Percentiles rank a stretch among this genome's conserved stretches.
These are phyloP conservation scores for Macrolepiota albuminosa DNA, from an alignment of 768 basidiomycete species.

Conservation along the genomic window DNA sequence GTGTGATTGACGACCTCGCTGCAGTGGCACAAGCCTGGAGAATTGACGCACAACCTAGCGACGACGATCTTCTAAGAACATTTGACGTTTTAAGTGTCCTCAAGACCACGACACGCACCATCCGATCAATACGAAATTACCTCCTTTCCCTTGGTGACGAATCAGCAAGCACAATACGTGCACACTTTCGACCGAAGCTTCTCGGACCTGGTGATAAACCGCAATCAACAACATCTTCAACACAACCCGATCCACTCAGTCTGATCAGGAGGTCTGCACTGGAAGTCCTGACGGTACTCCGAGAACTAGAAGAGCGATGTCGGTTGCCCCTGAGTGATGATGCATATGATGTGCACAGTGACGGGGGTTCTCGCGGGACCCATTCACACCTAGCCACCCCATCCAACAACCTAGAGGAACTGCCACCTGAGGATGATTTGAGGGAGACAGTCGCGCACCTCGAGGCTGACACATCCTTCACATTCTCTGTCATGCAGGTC, in stretches of 20 bases:
- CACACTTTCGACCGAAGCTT: slow-evolving; percentile 53
- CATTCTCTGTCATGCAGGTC: slow-evolving; percentile 66
- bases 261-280: slow-evolving; percentile 74
- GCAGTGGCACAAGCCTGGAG: slow-evolving; percentile 62
- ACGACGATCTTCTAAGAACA: slow-evolving; percentile 9
- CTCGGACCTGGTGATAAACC: slow-evolving; percentile 33
- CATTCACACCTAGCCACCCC: slow-evolving; percentile 45
- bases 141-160: slow-evolving; percentile 79
- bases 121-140: slow-evolving; percentile 83
- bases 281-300: slow-evolving; percentile 76
- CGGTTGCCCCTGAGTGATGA: slow-evolving; percentile 76
- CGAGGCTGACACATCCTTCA: slow-evolving; percentile 61
- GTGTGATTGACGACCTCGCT: slow-evolving; percentile 70
- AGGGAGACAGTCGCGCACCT: slow-evolving; percentile 20
- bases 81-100: slow-evolving; percentile 68
- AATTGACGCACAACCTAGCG: slow-evolving; percentile 28
- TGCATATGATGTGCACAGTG: slow-evolving; percentile 78
- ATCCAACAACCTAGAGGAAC: slow-evolving; percentile 23
- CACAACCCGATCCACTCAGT: slow-evolving; percentile 54
- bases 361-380: slow-evolving; percentile 42
- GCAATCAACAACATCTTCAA: slow-evolving; percentile 23
- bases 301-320: slow-evolving; percentile 74
- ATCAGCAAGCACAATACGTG: slow-evolving; percentile 47
- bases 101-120: slow-evolving; percentile 73
- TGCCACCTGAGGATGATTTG: slow-evolving; percentile 33